Evolutionary conservation across 177 flowering plant genomes (phyloP), one percentile per base, ranked within the genome.

Genomic region (Vitis hybrid): DNA sequence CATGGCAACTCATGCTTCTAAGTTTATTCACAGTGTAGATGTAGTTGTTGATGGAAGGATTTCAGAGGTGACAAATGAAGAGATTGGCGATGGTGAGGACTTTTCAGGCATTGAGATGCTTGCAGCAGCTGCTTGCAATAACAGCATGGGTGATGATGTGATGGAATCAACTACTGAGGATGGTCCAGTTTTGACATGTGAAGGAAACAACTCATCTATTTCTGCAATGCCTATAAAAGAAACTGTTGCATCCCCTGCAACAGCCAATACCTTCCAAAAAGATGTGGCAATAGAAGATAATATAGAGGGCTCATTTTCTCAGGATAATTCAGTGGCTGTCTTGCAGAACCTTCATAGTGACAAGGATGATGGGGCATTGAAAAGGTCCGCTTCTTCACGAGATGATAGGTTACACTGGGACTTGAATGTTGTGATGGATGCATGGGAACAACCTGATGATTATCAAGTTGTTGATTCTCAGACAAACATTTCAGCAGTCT

Each of bases 81-180:
- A 52, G 59, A 64, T 30, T 64, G 77, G 40, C 62, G 51, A 64
- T 8, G 50, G 62, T 65, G 85, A 76, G 12, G 93, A 88, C 68
- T 88, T 89, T 68, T 88, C 90, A 24, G 93, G 90, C 19, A 89
- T 88, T 78, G 82, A 82, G 52, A 87, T 88, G 54, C 85, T 89
- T 66, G 97, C 91, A 12, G 84, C 85, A 65, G 92, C 77, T 67
- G 93, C 93, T 60, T 88, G 92, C 76, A 77, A 52, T 78, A 71
- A 78, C 65, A 72, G 74, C 72, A 67, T 80, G 27, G 78, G 59
- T 67, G 67, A 72, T 67, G 72, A 68, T 70, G 66, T 52, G 18
- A 40, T 0, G 8, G 48, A 59, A 71, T 66, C 49, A 52, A 40
- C 48, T 56, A 27, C 21, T 48, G 73, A 62, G 35, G 74, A 70